Evolutionary conservation across 2,329 filamentous ascomycete species (phyloP), one percentile per base, ranked within the genome.

Genomic region (Aspergillus sp.): DNA sequence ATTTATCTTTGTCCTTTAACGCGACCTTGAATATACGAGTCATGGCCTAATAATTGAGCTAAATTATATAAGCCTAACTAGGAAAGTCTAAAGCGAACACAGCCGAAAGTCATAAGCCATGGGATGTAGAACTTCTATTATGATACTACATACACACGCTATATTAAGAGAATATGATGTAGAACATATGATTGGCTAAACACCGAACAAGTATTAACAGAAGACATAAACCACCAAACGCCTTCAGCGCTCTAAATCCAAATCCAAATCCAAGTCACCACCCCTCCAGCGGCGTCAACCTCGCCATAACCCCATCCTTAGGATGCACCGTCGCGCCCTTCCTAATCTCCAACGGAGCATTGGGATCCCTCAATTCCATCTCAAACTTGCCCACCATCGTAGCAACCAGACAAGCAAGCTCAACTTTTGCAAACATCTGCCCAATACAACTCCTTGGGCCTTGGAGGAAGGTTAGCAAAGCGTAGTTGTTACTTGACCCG

Each of bases 401-500:
- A 19, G 89, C 90, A 42, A 96, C 63, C 53, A 96, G 70, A 62
- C 86, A 91, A 7, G 88, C 88, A 67, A 95, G 87, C 73, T 96
- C 91, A 0, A 85, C 82, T 63, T 82, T 85, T 0, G 90, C 86
- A 69, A 95, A 95, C 2, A 76, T 75, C 66, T 84, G 79, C 0
- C 90, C 90, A 57, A 95, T 95, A 63, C 90, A 95, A 61, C 84
- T 86, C 46, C 90, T 74, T 2, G 90, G 89, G 0, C 90, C 90
- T 63, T 95, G 88, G 49, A 95, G 66, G 69, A 95, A 95, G 0
- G 88, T 91, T 68, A 91, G 64, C 59, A 86, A 84, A 1, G 84
- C 80, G 63, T 85, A 95, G 66, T 91, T 93, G 55, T 78, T 88
- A 13, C 76, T 74, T 1, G 88, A 85, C 7, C 86, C 86, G 5